These are phyloP conservation scores for Eurotiales sp. DNA, from an alignment of 2,329 filamentous ascomycete species.

Conservation along the genomic window DNA sequence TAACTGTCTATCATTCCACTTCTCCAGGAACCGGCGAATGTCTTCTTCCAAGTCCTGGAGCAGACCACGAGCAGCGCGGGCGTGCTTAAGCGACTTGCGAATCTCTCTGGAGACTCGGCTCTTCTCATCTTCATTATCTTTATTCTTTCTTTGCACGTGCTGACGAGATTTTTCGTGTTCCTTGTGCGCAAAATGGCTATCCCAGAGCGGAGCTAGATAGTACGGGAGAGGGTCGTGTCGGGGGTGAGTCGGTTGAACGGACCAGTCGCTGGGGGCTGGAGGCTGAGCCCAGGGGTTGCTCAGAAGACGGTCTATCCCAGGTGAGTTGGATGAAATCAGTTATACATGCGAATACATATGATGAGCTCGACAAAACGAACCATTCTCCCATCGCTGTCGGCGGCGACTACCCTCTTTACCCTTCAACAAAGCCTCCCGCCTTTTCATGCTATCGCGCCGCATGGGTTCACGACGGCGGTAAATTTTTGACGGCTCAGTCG, in stretches of 20 bases:
- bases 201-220: constrained; percentile 83
- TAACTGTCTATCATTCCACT: constrained; percentile 54
- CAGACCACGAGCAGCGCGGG: constrained; percentile 72
- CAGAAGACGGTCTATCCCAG: constrained; percentile 68
- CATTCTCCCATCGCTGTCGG: constrained; percentile 91
- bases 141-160: constrained; percentile 37
- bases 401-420: constrained; percentile 88
- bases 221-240: constrained; percentile 74
- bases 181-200: constrained; percentile 51
- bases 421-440: constrained; percentile 73
- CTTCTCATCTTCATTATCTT: constrained; percentile 26
- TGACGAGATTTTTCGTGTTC: constrained; percentile 34
- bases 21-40: constrained; percentile 68
- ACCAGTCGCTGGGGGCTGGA: constrained; percentile 78
- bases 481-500: constrained; percentile 33
- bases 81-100: constrained; percentile 73
- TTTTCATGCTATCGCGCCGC: constrained; percentile 59
- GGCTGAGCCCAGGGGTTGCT: constrained; percentile 83
- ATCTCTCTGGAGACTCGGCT: constrained; percentile 71
- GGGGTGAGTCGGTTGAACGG: constrained; percentile 74
- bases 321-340: constrained; percentile 12
- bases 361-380: constrained; percentile 47
- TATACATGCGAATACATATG: neutral
- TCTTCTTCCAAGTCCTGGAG: constrained; percentile 82
- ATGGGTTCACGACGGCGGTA: constrained; percentile 53